These are phyloP conservation scores for Salix purpurea DNA, from an alignment of 345 rosid species.

Conservation along the genomic window DNA sequence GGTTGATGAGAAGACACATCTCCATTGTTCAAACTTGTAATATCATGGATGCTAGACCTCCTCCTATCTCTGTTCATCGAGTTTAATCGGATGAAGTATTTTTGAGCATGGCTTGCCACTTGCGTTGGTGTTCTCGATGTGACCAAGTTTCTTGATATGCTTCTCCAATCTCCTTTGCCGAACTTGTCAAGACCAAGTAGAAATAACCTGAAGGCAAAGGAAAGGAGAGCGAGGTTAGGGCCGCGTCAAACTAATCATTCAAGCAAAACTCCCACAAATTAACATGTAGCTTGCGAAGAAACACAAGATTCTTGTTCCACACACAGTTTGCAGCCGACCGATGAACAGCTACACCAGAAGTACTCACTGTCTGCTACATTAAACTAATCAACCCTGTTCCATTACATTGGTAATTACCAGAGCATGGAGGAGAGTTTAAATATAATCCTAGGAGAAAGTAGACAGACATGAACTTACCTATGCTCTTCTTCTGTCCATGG, in stretches of 20 bases:
- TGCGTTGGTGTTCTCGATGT: slow-evolving; percentile 90
- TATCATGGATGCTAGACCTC: slow-evolving; percentile 90
- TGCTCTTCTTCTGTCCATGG: slow-evolving; percentile 99
- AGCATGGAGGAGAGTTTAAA: background rate
- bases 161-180: slow-evolving; percentile 98
- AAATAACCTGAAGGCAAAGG: slow-evolving; percentile 52
- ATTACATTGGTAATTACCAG: background rate
- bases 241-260: too few relatives aligned
- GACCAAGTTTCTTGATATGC: slow-evolving; percentile 87
- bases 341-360: too few relatives aligned
- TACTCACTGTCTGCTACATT: background rate
- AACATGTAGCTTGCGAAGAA: background rate
- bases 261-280: too few relatives aligned
- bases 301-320: too few relatives aligned
- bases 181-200: slow-evolving; percentile 82
- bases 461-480: slow-evolving; percentile 38
- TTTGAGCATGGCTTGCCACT: slow-evolving; percentile 95
- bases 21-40: slow-evolving; percentile 61
- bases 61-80: slow-evolving; percentile 85
- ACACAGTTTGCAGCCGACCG: too few relatives aligned
- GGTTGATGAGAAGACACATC: slow-evolving; percentile 42
- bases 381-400: background rate
- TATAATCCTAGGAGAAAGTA: background rate
- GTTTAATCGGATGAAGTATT: slow-evolving; percentile 77
- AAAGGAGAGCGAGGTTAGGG: background rate